Base-by-base conservation (phyloP, 495 filamentous ascomycete genomes). In the Penicillium odoratum region DNA sequence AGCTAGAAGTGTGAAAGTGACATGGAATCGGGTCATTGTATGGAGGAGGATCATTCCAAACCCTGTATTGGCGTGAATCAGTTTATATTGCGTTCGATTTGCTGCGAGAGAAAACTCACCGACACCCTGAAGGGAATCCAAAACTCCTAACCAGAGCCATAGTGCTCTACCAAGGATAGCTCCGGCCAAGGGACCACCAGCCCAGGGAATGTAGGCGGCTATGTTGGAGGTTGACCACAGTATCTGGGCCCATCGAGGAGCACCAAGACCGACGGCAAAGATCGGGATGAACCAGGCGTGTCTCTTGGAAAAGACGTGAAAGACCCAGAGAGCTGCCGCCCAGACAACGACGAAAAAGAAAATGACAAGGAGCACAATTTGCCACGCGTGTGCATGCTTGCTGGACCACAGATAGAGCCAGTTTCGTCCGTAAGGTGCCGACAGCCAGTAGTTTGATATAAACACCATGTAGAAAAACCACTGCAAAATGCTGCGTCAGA, bases 251-350 rank as follows among this genome's bases (percentile, higher is more conserved):
- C 77, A 81, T 28, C 76, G 76, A 15, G 78, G 78, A 10, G 77
- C 77, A 9, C 76, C 76, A 4, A 81, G 70, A 51, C 77, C 78
- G 45, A 77, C 78, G 30, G 78, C 78, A 33, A 80, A 79, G n/a
- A 81, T 73, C 7, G 78, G 78, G 31, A 81, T 64, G 56, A 81
- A 77, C 78, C 78, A 81, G 48, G 69, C 75, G 58, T 81, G 78
- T n/a, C 53, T 60, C 58, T 72, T 77, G 31, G 76, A 79, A n/a
- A 79, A 73, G 15, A 59, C 61, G 59, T 67, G 69, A 51, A 81
- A 71, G 13, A 80, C 45, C 56, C 59, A 74, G 3, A 81, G 66
- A 50, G 75, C 61, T n/a, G 63, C 53, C 15, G 66, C 67, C 78
- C 78, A 81, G 28, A 78, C 66, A 7, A 73, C 15, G n/a, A 76